Evolutionary conservation across 371 early-diverging fungal genomes (phyloP).

Genomic region (Mycotypha africana): DNA sequence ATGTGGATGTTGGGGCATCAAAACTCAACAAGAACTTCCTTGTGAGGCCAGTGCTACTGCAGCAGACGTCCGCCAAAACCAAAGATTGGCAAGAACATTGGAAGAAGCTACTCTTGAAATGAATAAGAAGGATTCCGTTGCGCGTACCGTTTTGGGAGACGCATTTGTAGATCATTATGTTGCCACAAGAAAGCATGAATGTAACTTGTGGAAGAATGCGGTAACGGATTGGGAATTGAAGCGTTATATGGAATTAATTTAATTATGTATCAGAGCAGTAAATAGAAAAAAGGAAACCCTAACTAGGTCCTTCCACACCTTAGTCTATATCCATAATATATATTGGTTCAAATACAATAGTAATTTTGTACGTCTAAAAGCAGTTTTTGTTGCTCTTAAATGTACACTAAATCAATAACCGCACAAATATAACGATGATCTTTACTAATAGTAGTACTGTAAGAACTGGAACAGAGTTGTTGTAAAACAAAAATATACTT

Average conservation of each 20-base stretch:
- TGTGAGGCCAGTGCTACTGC: conserved; percentile 25
- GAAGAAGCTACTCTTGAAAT: conserved; percentile 64
- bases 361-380: too few species aligned
- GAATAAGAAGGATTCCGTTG: conserved; percentile 62
- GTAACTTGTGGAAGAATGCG: conserved; percentile 64
- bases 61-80: conserved; percentile 9
- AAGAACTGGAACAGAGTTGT: too few species aligned
- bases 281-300: too few species aligned
- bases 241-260: conserved; percentile 67
- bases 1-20: conserved; percentile 76
- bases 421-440: too few species aligned
- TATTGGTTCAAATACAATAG: too few species aligned
- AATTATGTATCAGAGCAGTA: too few species aligned
- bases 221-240: conserved; percentile 77
- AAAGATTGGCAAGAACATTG: conserved; percentile 59
- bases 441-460: too few species aligned
- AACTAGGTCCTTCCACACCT: too few species aligned
- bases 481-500: too few species aligned
- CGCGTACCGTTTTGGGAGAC: conserved; percentile 71
- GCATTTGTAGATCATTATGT: conserved; percentile 77
- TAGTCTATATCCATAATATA: too few species aligned
- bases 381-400: too few species aligned
- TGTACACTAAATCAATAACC: too few species aligned
- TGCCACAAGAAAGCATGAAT: conserved; percentile 69
- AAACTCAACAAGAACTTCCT: conserved; percentile 50